These are phyloP conservation scores for Lasiodiplodia citricola DNA, from an alignment of 2,329 filamentous ascomycete species.

Conservation along the genomic window DNA sequence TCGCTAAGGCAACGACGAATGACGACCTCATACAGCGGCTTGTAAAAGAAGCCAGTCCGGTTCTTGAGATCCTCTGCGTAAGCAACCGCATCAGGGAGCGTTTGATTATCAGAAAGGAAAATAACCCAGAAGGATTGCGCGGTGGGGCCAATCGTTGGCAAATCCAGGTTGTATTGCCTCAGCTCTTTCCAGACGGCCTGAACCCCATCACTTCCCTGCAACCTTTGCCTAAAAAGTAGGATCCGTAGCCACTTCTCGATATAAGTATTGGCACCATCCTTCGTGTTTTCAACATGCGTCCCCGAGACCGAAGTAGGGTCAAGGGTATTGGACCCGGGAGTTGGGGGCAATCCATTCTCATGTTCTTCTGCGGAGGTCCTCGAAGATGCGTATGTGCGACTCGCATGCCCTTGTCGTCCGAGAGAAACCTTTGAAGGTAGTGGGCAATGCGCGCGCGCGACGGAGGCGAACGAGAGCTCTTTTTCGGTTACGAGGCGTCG, in stretches of 20 bases:
- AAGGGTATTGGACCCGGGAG: not conserved
- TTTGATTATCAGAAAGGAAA: slow-evolving; percentile 45
- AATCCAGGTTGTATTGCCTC: slow-evolving; percentile 40
- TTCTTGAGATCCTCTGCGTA: slow-evolving; percentile 50
- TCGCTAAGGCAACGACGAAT: slow-evolving; percentile 47
- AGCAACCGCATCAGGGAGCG: slow-evolving; percentile 45
- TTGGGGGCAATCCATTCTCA: not conserved
- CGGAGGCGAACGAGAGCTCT: not conserved
- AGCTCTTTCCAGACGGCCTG: slow-evolving; percentile 48
- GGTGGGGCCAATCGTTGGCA: slow-evolving; percentile 47
- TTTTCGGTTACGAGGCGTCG: slow-evolving; percentile 32
- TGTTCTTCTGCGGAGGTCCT: not conserved
- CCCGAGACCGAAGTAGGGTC: not conserved
- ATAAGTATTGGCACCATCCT: not conserved
- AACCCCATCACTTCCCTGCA: slow-evolving; percentile 7
- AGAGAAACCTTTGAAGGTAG: not conserved
- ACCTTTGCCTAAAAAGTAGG: not conserved
- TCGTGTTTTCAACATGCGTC: not conserved
- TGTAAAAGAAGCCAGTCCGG: slow-evolving; percentile 41
- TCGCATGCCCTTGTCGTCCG: not conserved
- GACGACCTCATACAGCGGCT: slow-evolving; percentile 51
- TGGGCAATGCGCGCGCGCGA: not conserved
- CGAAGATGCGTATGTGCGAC: not conserved
- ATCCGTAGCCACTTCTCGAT: not conserved
- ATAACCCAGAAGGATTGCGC: slow-evolving; percentile 53